These are phyloP conservation scores for Liquidambar formosana DNA, from an alignment of 164 flowering plant genomes.

Conservation along the genomic window DNA sequence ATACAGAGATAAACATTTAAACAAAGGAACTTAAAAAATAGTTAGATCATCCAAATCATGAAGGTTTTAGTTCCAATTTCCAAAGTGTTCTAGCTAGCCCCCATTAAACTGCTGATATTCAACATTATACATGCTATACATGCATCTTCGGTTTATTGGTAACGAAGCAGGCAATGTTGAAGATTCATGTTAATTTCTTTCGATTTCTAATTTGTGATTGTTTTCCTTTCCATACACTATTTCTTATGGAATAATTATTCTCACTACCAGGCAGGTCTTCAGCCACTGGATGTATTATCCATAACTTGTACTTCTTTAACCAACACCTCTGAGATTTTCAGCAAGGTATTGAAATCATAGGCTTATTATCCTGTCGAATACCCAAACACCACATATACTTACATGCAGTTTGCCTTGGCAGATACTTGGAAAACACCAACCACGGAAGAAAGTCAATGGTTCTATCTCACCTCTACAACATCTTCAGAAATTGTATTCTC, in stretches of 20 bases:
- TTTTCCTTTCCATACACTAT: not conserved
- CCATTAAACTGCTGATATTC: no score
- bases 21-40: no score
- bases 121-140: no score
- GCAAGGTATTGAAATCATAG: conserved; percentile 51
- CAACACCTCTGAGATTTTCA: conserved; percentile 66
- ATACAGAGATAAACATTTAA: no score
- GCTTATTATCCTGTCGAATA: not conserved
- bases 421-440: conserved; percentile 52
- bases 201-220: not conserved
- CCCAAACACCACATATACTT: not conserved
- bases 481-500: conserved; percentile 63
- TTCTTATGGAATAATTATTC: not conserved
- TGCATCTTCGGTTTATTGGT: no score
- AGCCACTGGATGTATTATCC: conserved; percentile 54
- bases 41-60: no score
- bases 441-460: conserved; percentile 37
- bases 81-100: no score
- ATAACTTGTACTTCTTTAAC: conserved; percentile 76
- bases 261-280: conserved; percentile 50
- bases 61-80: no score
- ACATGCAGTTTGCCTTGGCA: conserved; percentile 20
- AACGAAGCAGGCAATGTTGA: no score
- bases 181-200: no score
- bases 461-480: conserved; percentile 49